These are phyloP conservation scores for Termitomyces sp. DNA, from an alignment of 1,284 basidiomycete genomes.

Conservation along the genomic window DNA sequence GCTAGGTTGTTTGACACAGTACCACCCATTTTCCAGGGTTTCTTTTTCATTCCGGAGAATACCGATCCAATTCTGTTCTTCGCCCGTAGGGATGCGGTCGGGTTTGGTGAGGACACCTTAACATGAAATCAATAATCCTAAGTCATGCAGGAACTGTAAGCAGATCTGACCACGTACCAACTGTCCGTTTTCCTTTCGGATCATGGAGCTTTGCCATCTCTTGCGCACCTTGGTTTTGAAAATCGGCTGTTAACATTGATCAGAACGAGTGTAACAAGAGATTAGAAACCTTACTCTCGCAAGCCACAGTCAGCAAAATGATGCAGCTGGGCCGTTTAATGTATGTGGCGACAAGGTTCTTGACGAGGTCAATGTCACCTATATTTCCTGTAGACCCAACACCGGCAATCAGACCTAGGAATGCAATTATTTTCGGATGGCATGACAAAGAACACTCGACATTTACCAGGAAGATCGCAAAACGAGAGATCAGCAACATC, in stretches of 20 bases:
- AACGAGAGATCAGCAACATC: slow-evolving; percentile 72
- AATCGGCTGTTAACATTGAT: slow-evolving; percentile 50
- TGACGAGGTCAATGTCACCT: slow-evolving; percentile 59
- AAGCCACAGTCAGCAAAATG: slow-evolving; percentile 65
- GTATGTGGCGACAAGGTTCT: slow-evolving; percentile 51
- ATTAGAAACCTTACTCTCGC: slow-evolving; percentile 50
- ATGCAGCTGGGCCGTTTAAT: slow-evolving; percentile 62
- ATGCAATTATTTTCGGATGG: not conserved
- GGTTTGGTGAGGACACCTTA: slow-evolving; percentile 83
- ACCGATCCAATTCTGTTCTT: slow-evolving; percentile 54
- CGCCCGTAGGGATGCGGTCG: slow-evolving; percentile 61
- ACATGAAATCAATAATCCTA: not conserved
- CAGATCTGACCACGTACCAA: slow-evolving; percentile 40
- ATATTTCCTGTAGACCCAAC: slow-evolving; percentile 44
- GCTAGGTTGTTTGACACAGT: slow-evolving; percentile 67
- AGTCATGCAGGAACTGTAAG: not conserved
- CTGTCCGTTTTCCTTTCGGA: slow-evolving; percentile 57
- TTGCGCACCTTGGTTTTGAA: slow-evolving; percentile 70
- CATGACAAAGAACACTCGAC: slow-evolving; percentile 15
- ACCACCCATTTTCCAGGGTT: slow-evolving; percentile 61
- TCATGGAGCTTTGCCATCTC: slow-evolving; percentile 53
- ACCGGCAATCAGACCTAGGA: slow-evolving; percentile 59
- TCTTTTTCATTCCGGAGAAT: slow-evolving; percentile 56
- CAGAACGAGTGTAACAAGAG: not conserved
- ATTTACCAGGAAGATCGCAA: slow-evolving; percentile 60